Conservation (phyloP, 495 filamentous ascomycete genomes). For the Talaromyces borbonicus region DNA sequence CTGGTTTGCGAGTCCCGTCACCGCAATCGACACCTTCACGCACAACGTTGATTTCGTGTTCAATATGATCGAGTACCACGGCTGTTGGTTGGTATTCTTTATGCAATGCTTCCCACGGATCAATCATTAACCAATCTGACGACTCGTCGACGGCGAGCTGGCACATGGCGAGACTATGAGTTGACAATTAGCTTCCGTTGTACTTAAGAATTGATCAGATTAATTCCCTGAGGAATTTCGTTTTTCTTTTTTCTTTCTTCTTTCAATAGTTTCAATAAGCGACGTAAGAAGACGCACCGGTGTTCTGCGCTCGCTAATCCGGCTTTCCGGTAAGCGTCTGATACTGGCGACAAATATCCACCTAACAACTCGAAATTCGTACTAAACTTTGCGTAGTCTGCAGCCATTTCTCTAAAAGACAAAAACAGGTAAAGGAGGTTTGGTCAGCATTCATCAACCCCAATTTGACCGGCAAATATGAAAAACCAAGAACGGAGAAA, state of each 20-base stretch:
- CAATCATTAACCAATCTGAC: conserved; percentile 75
- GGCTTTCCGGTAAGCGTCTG: conserved; percentile 85
- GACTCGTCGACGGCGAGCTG: conserved; percentile 68
- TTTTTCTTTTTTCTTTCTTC: no score
- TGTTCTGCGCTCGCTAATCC: conserved; percentile 70
- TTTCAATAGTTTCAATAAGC: no score
- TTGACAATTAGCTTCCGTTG: background rate
- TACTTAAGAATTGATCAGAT: no score
- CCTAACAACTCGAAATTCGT: conserved; percentile 79
- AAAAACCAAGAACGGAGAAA: no score
- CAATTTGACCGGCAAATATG: no score
- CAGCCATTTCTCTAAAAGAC: conserved; percentile 62
- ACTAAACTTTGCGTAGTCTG: conserved; percentile 70
- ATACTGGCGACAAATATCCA: conserved; percentile 71
- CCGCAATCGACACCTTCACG: conserved; percentile 60
- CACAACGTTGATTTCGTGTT: conserved; percentile 75
- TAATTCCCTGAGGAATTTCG: no score
- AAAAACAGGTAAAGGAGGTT: no score
- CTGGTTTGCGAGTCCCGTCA: conserved; percentile 48
- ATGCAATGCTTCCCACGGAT: conserved; percentile 67
- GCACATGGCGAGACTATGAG: conserved; percentile 51
- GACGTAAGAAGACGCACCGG: conserved; percentile 48
- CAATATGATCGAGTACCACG: conserved; percentile 78
- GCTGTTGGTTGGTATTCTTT: conserved; percentile 82
- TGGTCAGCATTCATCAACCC: no score